Evolutionary conservation across 371 early-diverging fungal species (phyloP).

Genomic region (Neoconidiobolus thromboides): DNA sequence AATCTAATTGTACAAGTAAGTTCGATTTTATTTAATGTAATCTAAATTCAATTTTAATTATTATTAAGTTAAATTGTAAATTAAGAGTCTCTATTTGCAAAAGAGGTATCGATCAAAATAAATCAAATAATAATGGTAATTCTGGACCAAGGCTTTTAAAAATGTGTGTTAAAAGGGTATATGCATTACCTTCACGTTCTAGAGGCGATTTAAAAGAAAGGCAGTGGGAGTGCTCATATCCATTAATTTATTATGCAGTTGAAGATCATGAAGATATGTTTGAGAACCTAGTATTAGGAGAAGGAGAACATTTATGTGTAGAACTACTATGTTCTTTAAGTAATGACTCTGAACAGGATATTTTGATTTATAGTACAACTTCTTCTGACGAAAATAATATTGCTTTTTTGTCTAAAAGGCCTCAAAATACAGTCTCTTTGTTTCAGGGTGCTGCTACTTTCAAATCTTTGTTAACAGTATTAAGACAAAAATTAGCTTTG

Average conservation of each 20-base stretch:
- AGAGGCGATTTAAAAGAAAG: conserved; percentile 58
- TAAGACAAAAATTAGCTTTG: conserved; percentile 39
- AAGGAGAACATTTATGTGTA: conserved; percentile 59
- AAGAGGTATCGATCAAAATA: background rate
- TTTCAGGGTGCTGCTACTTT: conserved; percentile 70
- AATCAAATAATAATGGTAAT: conserved; percentile 7
- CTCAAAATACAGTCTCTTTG: conserved; percentile 31
- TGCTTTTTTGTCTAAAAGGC: background rate
- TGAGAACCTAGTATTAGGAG: conserved; percentile 47
- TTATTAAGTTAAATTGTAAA: conserved; percentile 40
- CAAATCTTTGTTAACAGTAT: conserved; percentile 40
- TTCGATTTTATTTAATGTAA: background rate
- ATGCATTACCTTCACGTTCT: conserved; percentile 60
- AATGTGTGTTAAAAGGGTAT: conserved; percentile 50
- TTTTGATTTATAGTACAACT: background rate
- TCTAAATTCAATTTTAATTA: background rate
- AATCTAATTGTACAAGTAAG: conserved; percentile 60
- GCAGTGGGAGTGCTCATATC: conserved; percentile 57
- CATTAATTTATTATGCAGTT: conserved; percentile 61
- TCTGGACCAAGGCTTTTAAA: conserved; percentile 27
- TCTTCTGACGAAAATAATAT: background rate
- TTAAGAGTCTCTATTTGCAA: conserved; percentile 57
- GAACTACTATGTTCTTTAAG: conserved; percentile 41
- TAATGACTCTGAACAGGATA: conserved; percentile 7
- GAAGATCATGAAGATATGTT: conserved; percentile 66